Evolutionary conservation across 1,284 basidiomycete genomes (phyloP), one percentile per base, ranked within the genome.

Genomic region (Cryptococcus sp.): DNA sequence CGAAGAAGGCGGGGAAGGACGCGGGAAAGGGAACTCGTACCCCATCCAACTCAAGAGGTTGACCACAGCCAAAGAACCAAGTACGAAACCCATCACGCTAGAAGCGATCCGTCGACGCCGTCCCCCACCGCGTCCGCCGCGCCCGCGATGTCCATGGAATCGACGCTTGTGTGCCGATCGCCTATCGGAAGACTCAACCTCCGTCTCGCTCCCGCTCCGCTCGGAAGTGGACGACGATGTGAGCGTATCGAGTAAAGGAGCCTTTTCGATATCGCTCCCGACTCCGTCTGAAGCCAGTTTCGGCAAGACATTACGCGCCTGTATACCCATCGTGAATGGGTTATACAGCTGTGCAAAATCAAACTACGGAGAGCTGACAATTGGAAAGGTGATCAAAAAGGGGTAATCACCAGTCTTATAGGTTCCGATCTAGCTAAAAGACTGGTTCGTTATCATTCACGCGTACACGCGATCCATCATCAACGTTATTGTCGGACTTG

Each of bases 361-460:
- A 10, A 13, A 34, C 8, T 13, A 34, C n/a, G n/a, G 29, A 34
- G 2, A 34, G 29, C 29, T 34, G 10, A 10, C 26, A 10, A 29
- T 29, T 34, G 29, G 29, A 34, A 34, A 34, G 8, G 13, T 7
- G 29, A 34, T 34, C 29, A 13, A 34, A 34, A 4, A 13, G 13
- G 29, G 29, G 29, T 34, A 34, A 13, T 5, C 2, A 34, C 29
- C 29, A 34, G 8, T 34, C 29, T 34, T 34, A 34, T 34, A 34
- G 29, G 29, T 34, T 13, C 29, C 5, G 13, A 5, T 4, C 8
- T 13, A 34, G 29, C 17, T 93, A 86, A 71, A 97, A 96, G 68
- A 91, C 88, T 59, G 91, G 89, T 56, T 85, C 83, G 69, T 92
- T 89, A 66, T 84, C 85, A 70, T 89, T 86, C 54, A 91, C 78